phyloP scores from a whole-genome alignment of 768 basidiomycete genomes.

The Xanthoconium stramineum region DNA sequence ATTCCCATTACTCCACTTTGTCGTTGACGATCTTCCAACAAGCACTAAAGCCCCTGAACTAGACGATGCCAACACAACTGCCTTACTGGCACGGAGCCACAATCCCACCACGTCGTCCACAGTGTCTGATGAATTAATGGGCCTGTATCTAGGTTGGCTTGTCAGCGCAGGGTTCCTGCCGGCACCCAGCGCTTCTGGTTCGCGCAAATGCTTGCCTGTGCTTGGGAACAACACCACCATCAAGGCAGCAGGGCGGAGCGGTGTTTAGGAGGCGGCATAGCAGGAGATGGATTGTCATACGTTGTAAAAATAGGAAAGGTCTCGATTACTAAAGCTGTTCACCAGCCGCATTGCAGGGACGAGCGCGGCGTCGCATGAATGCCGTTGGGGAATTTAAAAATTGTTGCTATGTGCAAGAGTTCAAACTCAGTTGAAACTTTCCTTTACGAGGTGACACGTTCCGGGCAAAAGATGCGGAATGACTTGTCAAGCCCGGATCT shows the following conservation, averaged over 20 bases:
- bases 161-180: conserved; percentile 81
- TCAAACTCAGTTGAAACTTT: background rate
- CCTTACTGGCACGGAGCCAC: conserved; percentile 48
- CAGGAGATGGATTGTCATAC: background rate
- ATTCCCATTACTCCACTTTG: conserved; percentile 96
- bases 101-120: conserved; percentile 42
- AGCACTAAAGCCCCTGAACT: conserved; percentile 92
- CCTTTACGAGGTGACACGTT: background rate
- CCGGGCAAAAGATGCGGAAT: background rate
- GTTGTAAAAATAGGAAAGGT: background rate
- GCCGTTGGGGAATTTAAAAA: background rate
- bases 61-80: conserved; percentile 80
- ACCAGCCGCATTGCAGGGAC: no score
- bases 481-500: background rate
- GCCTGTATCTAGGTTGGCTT: conserved; percentile 90
- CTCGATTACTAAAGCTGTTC: background rate
- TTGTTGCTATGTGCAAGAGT: background rate
- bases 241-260: conserved; percentile 70
- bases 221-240: conserved; percentile 39
- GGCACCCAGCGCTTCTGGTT: conserved; percentile 38
- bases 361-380: no score
- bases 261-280: conserved; percentile 33
- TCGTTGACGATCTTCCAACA: conserved; percentile 94
- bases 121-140: conserved; percentile 75
- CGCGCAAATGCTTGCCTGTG: conserved; percentile 48